Conservation (phyloP, 2,329 filamentous ascomycete genomes). For the Akanthomyces lecanii region DNA sequence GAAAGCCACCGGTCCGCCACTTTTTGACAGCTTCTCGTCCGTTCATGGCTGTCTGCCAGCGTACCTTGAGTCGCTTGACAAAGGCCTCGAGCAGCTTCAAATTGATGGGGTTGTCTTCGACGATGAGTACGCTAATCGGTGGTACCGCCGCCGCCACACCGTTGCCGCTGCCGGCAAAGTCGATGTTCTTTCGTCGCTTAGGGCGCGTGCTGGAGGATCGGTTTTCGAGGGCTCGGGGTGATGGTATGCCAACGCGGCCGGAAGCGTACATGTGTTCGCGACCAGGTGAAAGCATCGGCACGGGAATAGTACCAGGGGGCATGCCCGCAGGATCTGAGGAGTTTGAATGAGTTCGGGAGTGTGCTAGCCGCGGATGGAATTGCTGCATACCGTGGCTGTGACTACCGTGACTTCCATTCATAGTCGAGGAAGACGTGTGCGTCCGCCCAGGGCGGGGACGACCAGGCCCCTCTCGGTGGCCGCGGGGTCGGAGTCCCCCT, state of each 20-base stretch:
- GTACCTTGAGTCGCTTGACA: constrained; percentile 90
- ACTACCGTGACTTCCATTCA: constrained; percentile 34
- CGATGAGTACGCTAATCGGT: constrained; percentile 94
- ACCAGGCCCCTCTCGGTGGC: constrained; percentile 52
- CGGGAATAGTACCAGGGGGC: constrained; percentile 46
- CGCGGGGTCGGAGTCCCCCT: constrained; percentile 56
- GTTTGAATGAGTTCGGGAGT: constrained; percentile 56
- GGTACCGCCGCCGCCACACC: constrained; percentile 80
- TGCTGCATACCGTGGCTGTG: constrained; percentile 34
- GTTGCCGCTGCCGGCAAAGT: constrained; percentile 34
- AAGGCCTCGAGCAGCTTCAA: constrained; percentile 89
- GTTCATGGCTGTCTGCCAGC: constrained; percentile 97
- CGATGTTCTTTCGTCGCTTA: constrained; percentile 49
- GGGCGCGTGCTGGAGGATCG: constrained; percentile 40
- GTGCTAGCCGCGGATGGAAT: constrained; percentile 37
- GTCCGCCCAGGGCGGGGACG: constrained; percentile 63
- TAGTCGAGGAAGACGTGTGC: constrained; percentile 77
- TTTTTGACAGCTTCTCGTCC: constrained; percentile 89
- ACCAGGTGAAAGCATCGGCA: constrained; percentile 49
- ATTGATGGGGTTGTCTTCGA: constrained; percentile 99
- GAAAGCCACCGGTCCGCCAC: constrained; percentile 89
- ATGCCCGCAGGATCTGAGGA: constrained; percentile 49
- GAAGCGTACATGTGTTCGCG: constrained; percentile 43
- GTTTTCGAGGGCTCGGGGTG: constrained; percentile 46
- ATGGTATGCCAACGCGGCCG: constrained; percentile 50